phyloP scores from a whole-genome alignment of 768 basidiomycete species.

The Hypholoma sublateritium region DNA sequence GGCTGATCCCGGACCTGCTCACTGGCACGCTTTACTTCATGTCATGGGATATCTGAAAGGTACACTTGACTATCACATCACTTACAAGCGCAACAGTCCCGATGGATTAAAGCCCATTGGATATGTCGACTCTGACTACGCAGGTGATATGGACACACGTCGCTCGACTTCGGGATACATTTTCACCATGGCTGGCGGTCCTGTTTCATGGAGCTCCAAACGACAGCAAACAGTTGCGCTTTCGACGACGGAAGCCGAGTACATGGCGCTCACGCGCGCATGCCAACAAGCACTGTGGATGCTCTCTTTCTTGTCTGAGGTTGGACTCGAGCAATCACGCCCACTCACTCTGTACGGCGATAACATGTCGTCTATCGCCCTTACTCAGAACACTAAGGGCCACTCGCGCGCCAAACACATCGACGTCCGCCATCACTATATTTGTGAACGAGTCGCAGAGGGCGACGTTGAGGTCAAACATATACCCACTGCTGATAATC shows the following conservation, averaged over 20 bases:
- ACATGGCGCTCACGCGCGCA: background rate
- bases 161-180: slow-evolving; percentile 19
- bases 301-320: slow-evolving; percentile 18
- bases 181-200: slow-evolving; percentile 21
- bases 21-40: slow-evolving; percentile 16
- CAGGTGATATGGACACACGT: slow-evolving; percentile 12
- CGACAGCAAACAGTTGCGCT: background rate
- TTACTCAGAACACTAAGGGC: slow-evolving; percentile 25
- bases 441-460: slow-evolving; percentile 19
- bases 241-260: background rate
- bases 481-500: slow-evolving; percentile 27
- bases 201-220: slow-evolving; percentile 1
- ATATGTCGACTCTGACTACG: slow-evolving; percentile 16
- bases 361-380: slow-evolving; percentile 26
- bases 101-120: slow-evolving; percentile 4
- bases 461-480: slow-evolving; percentile 17
- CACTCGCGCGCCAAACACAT: slow-evolving; percentile 21
- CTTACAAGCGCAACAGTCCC: slow-evolving; percentile 8
- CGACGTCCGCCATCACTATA: slow-evolving; percentile 25
- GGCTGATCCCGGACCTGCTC: slow-evolving; percentile 20
- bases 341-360: slow-evolving; percentile 19
- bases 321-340: slow-evolving; percentile 6
- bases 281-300: slow-evolving; percentile 20
- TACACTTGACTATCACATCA: slow-evolving; percentile 13
- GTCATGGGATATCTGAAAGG: slow-evolving; percentile 21